phyloP scores from a whole-genome alignment of 192 early-diverging fungal species.

The Coemansia sp. region DNA sequence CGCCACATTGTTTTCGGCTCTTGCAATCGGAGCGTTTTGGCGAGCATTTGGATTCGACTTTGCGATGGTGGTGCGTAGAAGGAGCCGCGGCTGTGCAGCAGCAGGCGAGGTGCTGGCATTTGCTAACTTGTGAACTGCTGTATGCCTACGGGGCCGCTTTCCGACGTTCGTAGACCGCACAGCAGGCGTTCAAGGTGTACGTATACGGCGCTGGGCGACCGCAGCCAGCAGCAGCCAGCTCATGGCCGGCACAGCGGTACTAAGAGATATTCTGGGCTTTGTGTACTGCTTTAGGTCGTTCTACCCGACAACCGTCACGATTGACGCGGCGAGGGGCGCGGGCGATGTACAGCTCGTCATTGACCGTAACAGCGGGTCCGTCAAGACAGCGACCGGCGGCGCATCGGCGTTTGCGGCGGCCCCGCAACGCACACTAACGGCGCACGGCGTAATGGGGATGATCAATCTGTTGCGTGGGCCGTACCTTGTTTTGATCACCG shows the following conservation, averaged over 20 bases:
- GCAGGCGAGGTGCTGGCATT: too few relatives aligned
- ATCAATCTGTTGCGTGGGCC: conserved; percentile 38
- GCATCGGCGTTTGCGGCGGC: conserved; percentile 24
- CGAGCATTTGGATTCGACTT: too few relatives aligned
- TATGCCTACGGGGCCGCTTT: background rate
- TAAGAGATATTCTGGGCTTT: too few relatives aligned
- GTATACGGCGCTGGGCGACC: too few relatives aligned
- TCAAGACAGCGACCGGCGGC: conserved; percentile 4
- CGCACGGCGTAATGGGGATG: conserved; percentile 44
- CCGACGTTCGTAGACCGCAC: conserved; percentile 23
- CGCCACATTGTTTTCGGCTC: too few relatives aligned
- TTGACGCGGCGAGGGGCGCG: conserved; percentile 34
- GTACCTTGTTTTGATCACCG: conserved; percentile 45
- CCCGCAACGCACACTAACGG: conserved; percentile 32
- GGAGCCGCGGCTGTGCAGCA: too few relatives aligned
- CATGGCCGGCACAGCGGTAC: too few relatives aligned
- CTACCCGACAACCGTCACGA: conserved; percentile 28
- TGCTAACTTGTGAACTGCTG: background rate
- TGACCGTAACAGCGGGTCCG: conserved; percentile 24
- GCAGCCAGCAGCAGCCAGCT: too few relatives aligned
- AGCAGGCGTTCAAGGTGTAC: conserved; percentile 41
- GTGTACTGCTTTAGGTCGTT: conserved; percentile 48
- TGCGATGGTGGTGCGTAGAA: too few relatives aligned
- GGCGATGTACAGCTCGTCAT: conserved; percentile 31
- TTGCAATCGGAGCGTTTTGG: too few relatives aligned